Evolutionary conservation across 768 basidiomycete species (phyloP).

Genomic region (Fomitopsis pulvina): DNA sequence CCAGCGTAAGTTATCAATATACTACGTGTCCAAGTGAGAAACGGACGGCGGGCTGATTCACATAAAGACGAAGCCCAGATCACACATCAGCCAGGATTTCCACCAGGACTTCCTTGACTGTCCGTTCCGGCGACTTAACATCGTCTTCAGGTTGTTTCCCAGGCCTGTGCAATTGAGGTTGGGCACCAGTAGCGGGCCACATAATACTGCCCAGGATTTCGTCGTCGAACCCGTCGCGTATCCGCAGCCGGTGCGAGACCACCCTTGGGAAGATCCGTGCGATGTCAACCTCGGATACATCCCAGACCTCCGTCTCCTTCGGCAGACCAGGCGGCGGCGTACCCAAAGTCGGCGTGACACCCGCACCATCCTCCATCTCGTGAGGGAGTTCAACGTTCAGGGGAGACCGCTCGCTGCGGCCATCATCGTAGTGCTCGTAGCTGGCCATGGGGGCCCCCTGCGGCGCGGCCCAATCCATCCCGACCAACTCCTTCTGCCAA

Average conservation of each 20-base stretch:
- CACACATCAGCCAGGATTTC: slow-evolving; percentile 47
- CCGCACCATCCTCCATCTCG: neutral
- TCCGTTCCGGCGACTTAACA: slow-evolving; percentile 34
- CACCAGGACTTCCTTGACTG: slow-evolving; percentile 63
- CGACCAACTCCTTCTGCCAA: slow-evolving; percentile 5
- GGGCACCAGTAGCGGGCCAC: slow-evolving; percentile 40
- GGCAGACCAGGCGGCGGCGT: slow-evolving; percentile 7
- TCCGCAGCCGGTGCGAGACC: slow-evolving; percentile 67
- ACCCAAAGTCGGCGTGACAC: neutral
- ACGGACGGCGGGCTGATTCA: too few relatives aligned
- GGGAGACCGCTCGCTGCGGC: neutral
- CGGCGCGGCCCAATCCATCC: slow-evolving; percentile 1
- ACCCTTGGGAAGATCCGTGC: slow-evolving; percentile 68
- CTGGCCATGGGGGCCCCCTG: neutral
- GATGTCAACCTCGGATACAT: slow-evolving; percentile 70
- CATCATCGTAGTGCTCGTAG: neutral
- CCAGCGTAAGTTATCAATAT: too few relatives aligned
- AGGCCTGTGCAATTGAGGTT: slow-evolving; percentile 11
- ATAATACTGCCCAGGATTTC: slow-evolving; percentile 61
- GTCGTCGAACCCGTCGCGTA: slow-evolving; percentile 63
- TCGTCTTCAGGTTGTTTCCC: slow-evolving; percentile 8
- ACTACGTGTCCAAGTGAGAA: too few relatives aligned
- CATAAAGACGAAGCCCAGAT: neutral
- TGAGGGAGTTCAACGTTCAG: neutral
- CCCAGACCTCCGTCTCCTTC: slow-evolving; percentile 27